These are phyloP conservation scores for Alternaria solani DNA, from an alignment of 2,329 filamentous ascomycete genomes.

Conservation along the genomic window DNA sequence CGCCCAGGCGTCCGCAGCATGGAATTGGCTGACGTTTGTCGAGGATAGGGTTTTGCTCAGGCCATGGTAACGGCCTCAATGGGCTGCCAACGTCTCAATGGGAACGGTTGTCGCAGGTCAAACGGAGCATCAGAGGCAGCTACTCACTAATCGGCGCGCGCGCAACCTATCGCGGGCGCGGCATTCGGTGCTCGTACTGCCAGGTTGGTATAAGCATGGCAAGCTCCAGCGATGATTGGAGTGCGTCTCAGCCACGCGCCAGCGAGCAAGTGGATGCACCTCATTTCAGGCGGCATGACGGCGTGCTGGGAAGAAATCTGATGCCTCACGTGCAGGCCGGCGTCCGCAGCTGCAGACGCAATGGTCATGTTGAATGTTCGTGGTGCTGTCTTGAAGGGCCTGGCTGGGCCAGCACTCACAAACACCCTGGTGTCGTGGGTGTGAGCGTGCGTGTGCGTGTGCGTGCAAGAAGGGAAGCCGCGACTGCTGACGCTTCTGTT, in stretches of 20 bases:
- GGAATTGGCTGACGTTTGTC: constrained; percentile 24
- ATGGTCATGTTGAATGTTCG: constrained; percentile 12
- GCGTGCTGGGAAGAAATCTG: constrained; percentile 30
- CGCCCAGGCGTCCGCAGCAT: constrained; percentile 21
- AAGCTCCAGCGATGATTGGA: constrained; percentile 21
- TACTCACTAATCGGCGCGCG: neutral
- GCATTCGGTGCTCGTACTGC: constrained; percentile 1
- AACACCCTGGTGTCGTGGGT: neutral
- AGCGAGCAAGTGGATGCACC: constrained; percentile 29
- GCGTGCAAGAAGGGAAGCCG: constrained; percentile 8
- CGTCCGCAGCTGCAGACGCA: constrained; percentile 20
- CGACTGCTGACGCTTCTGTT: constrained; percentile 36
- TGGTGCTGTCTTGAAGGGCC: neutral
- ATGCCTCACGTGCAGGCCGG: constrained; percentile 32
- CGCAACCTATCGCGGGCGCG: constrained; percentile 1
- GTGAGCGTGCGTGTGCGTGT: neutral
- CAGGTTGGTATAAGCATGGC: constrained; percentile 6
- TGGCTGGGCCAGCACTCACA: neutral
- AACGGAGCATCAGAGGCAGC: neutral
- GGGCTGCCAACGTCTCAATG: constrained; percentile 1
- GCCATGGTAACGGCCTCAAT: constrained; percentile 7
- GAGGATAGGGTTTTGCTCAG: constrained; percentile 2
- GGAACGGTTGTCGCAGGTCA: constrained; percentile 14
- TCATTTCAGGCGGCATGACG: constrained; percentile 26
- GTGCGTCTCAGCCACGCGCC: constrained; percentile 33